Conservation (phyloP, 164 flowering plant species). For the Annona squamosa region DNA sequence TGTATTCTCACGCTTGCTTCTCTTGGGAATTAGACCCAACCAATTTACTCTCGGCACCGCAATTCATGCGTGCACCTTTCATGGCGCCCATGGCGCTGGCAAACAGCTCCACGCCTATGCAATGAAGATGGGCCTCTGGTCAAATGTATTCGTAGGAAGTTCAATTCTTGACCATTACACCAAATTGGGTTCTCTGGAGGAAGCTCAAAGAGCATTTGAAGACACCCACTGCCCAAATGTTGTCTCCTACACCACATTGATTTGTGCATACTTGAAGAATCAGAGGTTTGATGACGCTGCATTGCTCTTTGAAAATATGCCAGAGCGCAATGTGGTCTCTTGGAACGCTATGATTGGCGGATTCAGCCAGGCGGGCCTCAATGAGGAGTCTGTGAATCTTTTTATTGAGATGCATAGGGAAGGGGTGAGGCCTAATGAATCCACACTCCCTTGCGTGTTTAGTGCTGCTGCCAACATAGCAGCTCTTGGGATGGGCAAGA, state of each 20-base stretch:
- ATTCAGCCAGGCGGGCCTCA: slow-evolving; percentile 60
- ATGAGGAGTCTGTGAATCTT: slow-evolving; percentile 69
- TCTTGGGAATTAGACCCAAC: slow-evolving; percentile 42
- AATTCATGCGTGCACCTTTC: slow-evolving; percentile 37
- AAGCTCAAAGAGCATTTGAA: slow-evolving; percentile 48
- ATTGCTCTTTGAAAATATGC: slow-evolving; percentile 43
- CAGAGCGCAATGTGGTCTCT: slow-evolving; percentile 63
- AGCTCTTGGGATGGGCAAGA: slow-evolving; percentile 59
- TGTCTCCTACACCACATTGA: slow-evolving; percentile 65
- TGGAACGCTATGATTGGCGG: slow-evolving; percentile 93
- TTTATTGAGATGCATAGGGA: slow-evolving; percentile 62
- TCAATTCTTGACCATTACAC: slow-evolving; percentile 50
- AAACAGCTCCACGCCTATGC: slow-evolving; percentile 61
- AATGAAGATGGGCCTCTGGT: slow-evolving; percentile 39
- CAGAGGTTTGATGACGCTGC: slow-evolving; percentile 50
- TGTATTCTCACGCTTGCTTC: slow-evolving; percentile 48
- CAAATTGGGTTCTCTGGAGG: slow-evolving; percentile 42
- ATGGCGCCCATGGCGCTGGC: slow-evolving; percentile 27
- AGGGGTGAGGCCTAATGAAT: slow-evolving; percentile 42
- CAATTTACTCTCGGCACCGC: slow-evolving; percentile 63
- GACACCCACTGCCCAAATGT: slow-evolving; percentile 60
- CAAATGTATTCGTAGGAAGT: slow-evolving; percentile 67
- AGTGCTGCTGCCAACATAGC: slow-evolving; percentile 66
- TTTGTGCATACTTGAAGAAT: slow-evolving; percentile 49
- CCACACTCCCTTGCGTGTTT: slow-evolving; percentile 59